A percentile compares a stretch with the other conserved stretches of the same genome.
phyloP scores from a whole-genome alignment of 1,139 yeast genomes.

The Candida freyschussii region DNA sequence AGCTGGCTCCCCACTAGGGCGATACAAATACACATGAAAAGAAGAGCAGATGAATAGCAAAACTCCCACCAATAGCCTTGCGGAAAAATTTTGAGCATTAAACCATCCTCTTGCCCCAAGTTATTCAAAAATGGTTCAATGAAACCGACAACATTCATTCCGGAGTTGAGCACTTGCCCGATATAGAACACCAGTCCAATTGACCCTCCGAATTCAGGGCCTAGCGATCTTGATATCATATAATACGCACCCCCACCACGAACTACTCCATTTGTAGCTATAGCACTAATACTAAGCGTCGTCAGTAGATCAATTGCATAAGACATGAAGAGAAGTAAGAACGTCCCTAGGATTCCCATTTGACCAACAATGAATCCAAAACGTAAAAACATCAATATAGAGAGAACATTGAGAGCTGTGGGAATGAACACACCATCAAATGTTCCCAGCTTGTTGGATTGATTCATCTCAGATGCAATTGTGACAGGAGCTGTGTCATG shows the following conservation, averaged over 20 bases:
- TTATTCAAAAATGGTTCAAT: conserved; percentile 69
- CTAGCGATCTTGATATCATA: conserved; percentile 74
- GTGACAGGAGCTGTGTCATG: conserved; percentile 2
- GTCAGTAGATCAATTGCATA: conserved; percentile 64
- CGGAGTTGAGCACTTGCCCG: conserved; percentile 71
- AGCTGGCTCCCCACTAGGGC: conserved; percentile 80
- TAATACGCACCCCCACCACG: conserved; percentile 84
- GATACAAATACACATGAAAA: conserved; percentile 68
- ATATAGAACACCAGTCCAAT: conserved; percentile 72
- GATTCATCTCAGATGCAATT: conserved; percentile 1
- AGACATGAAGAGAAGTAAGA: conserved; percentile 53
- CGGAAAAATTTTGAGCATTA: conserved; percentile 47
- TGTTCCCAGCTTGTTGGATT: conserved; percentile 57
- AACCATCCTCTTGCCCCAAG: conserved; percentile 50
- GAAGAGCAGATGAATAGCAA: conserved; percentile 57
- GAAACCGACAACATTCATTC: conserved; percentile 76
- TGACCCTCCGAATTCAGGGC: conserved; percentile 83
- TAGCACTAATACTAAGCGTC: conserved; percentile 70
- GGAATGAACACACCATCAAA: conserved; percentile 78
- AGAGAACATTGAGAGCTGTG: conserved; percentile 68
- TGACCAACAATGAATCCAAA: conserved; percentile 79
- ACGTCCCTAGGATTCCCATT: conserved; percentile 64
- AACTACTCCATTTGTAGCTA: conserved; percentile 78
- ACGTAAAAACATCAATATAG: conserved; percentile 74
- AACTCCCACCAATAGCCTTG: conserved; percentile 54